Percentiles rank a stretch among this genome's conserved stretches.
Conservation (phyloP, 2,329 filamentous ascomycete genomes). For the Akanthomyces uredinophilus region DNA sequence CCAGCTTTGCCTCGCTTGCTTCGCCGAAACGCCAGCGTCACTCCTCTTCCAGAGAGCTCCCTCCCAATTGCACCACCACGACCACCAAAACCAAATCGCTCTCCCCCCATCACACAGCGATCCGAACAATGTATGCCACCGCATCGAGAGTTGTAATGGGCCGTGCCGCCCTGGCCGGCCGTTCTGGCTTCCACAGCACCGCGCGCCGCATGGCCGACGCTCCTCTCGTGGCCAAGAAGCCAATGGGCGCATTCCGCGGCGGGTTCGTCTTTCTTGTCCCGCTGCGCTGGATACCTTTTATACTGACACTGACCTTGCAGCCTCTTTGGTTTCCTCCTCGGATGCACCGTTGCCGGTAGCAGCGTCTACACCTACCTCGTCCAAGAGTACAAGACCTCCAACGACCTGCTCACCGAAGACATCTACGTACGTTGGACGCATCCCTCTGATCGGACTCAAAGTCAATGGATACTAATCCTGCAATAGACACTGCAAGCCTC, state of each 20-base stretch:
- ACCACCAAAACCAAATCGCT: not conserved
- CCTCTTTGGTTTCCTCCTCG: slow-evolving; percentile 86
- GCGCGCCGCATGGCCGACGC: slow-evolving; percentile 39
- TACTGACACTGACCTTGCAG: slow-evolving; percentile 39
- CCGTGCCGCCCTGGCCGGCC: slow-evolving; percentile 33
- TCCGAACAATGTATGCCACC: slow-evolving; percentile 8
- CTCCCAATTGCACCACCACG: not conserved
- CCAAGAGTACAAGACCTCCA: slow-evolving; percentile 88
- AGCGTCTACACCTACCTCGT: slow-evolving; percentile 90
- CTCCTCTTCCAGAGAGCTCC: not conserved
- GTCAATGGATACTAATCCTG: not conserved
- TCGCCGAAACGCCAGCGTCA: not conserved
- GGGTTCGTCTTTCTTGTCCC: slow-evolving; percentile 41
- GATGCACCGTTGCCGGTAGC: slow-evolving; percentile 70
- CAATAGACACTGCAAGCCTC: slow-evolving; percentile 76
- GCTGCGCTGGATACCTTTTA: not conserved
- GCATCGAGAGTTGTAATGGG: slow-evolving; percentile 41
- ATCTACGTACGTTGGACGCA: slow-evolving; percentile 70
- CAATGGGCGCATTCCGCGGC: slow-evolving; percentile 56
- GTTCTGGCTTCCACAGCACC: slow-evolving; percentile 45
- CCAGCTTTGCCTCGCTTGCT: not conserved
- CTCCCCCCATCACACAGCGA: not conserved
- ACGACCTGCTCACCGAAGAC: slow-evolving; percentile 89
- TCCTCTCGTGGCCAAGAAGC: slow-evolving; percentile 51
- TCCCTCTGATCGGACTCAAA: slow-evolving; percentile 1